Conservation (phyloP, 441 rosid species). For the Adansonia gregorii region DNA sequence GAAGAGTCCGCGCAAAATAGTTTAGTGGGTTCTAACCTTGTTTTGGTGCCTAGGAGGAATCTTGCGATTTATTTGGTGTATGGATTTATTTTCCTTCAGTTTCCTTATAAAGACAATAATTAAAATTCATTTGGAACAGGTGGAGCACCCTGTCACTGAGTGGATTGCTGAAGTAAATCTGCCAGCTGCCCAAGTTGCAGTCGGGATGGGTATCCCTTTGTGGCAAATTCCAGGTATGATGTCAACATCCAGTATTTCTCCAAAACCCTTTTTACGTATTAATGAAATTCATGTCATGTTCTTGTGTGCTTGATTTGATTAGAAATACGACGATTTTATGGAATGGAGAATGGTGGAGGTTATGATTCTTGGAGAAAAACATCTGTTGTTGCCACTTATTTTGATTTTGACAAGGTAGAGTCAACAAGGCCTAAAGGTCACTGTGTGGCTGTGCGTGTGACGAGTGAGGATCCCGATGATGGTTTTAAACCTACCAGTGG, state of each 20-base stretch:
- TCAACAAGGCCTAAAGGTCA: constrained; percentile 95
- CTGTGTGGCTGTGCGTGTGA: constrained; percentile 98
- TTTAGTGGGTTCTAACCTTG: constrained; percentile 19
- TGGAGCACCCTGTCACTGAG: constrained; percentile 99
- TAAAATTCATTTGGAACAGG: constrained; percentile 48
- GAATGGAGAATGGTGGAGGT: constrained; percentile 91
- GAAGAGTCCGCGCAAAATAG: no score
- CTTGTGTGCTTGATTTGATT: constrained; percentile 32
- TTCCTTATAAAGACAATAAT: constrained; percentile 13
- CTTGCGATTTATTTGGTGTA: neutral
- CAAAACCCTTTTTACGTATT: constrained; percentile 18
- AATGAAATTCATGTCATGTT: constrained; percentile 24
- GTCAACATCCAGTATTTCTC: constrained; percentile 22
- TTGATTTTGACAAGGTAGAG: constrained; percentile 94
- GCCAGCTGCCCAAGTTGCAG: constrained; percentile 98
- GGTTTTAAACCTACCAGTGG: constrained; percentile 99
- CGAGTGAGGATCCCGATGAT: constrained; percentile 99
- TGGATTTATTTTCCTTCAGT: no score
- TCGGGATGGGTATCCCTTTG: constrained; percentile 99
- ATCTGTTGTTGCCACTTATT: constrained; percentile 65
- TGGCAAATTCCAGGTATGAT: constrained; percentile 96
- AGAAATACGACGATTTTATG: constrained; percentile 99
- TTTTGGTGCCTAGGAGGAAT: constrained; percentile 17
- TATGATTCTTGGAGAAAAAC: constrained; percentile 96
- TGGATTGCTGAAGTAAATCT: constrained; percentile 99